Percentiles rank a stretch among this genome's conserved stretches.
These are phyloP conservation scores for Trichosporon asahii DNA, from an alignment of 1,284 basidiomycete species.

Conservation along the genomic window DNA sequence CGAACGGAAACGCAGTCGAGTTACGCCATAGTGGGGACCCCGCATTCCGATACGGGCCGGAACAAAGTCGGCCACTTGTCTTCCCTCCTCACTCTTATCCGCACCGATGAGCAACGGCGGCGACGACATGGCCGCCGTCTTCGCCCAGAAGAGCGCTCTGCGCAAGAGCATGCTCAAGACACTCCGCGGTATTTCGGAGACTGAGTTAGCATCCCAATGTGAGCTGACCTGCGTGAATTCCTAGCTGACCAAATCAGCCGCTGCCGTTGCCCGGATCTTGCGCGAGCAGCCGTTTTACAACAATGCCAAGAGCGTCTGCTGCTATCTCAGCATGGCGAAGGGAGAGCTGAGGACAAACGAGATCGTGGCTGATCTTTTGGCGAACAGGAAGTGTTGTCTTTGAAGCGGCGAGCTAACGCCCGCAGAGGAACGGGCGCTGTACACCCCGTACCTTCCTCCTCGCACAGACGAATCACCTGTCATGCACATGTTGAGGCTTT, in stretches of 20 bases:
- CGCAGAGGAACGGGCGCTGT: slow-evolving; percentile 30
- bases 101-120: background rate
- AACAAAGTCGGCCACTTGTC: background rate
- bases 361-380: slow-evolving; percentile 42
- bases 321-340: slow-evolving; percentile 48
- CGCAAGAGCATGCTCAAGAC: slow-evolving; percentile 42
- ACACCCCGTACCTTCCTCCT: slow-evolving; percentile 41
- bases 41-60: slow-evolving; percentile 1
- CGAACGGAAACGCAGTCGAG: background rate
- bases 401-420: background rate
- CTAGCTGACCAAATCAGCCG: slow-evolving; percentile 28
- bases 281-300: slow-evolving; percentile 33
- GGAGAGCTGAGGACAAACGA: slow-evolving; percentile 46
- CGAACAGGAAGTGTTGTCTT: background rate
- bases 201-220: slow-evolving; percentile 44
- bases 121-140: slow-evolving; percentile 27
- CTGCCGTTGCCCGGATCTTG: slow-evolving; percentile 35
- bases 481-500: slow-evolving; percentile 49
- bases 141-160: slow-evolving; percentile 38
- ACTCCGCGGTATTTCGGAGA: slow-evolving; percentile 33
- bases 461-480: slow-evolving; percentile 21
- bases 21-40: background rate
- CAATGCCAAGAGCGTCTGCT: slow-evolving; percentile 38
- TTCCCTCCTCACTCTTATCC: background rate
- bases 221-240: slow-evolving; percentile 13